Conservation (phyloP, 345 rosid species). For the Gossypium rotundifolium region DNA sequence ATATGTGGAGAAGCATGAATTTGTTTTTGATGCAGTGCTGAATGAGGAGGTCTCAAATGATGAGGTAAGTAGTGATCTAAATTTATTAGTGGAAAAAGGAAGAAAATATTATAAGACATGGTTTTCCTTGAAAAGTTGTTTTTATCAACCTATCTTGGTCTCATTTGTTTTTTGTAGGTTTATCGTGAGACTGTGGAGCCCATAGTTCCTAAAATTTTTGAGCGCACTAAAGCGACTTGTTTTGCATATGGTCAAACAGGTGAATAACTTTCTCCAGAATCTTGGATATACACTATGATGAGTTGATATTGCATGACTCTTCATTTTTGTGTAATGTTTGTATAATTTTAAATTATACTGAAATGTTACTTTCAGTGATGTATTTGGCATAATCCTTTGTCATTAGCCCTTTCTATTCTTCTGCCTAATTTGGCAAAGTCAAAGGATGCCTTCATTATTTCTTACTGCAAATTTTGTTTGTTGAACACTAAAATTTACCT, state of each 20-base stretch:
- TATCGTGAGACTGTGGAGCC: slow-evolving; percentile 95
- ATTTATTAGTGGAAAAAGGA: neutral
- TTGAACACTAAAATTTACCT: neutral
- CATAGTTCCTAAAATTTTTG: slow-evolving; percentile 88
- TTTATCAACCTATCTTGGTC: slow-evolving; percentile 12
- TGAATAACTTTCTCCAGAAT: slow-evolving; percentile 16
- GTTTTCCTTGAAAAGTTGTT: neutral
- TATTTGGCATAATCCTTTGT: neutral
- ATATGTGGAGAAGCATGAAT: slow-evolving; percentile 90
- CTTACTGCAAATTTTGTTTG: neutral
- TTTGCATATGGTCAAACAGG: slow-evolving; percentile 99
- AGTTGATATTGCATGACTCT: neutral
- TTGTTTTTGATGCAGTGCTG: slow-evolving; percentile 91
- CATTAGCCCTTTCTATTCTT: neutral
- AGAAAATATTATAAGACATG: neutral
- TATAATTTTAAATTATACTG: neutral
- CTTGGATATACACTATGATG: neutral
- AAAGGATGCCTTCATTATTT: neutral
- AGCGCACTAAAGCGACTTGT: slow-evolving; percentile 93
- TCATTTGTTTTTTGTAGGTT: slow-evolving; percentile 40
- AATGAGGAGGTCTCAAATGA: slow-evolving; percentile 98
- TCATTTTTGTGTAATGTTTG: neutral
- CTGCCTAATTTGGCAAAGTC: neutral
- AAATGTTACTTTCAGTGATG: too few relatives aligned
- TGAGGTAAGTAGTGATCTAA: slow-evolving; percentile 47